A percentile compares a stretch with the other conserved stretches of the same genome.
These are phyloP conservation scores for Aspergillus wentii DNA, from an alignment of 495 filamentous ascomycete genomes.

Conservation along the genomic window DNA sequence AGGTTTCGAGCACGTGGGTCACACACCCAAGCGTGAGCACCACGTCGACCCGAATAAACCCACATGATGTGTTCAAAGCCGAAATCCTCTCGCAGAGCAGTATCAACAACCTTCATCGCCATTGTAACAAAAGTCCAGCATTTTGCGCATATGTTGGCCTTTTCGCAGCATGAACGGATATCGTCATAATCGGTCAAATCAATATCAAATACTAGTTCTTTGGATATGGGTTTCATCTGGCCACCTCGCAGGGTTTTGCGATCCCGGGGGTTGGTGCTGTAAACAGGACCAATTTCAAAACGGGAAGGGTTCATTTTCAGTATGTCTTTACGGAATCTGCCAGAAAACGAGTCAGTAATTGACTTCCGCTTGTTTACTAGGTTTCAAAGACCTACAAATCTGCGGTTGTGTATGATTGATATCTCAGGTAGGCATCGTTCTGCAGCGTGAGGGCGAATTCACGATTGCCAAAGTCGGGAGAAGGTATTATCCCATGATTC, in stretches of 20 bases:
- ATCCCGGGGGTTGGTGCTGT: conserved; percentile 87
- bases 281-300: conserved; percentile 97
- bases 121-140: conserved; percentile 98
- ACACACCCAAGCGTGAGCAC: conserved; percentile 98
- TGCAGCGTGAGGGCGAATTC: conserved; percentile 93
- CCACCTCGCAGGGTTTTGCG: conserved; percentile 70
- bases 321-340: conserved; percentile 84
- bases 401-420: conserved; percentile 80
- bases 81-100: conserved; percentile 84
- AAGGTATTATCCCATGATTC: conserved; percentile 83
- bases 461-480: conserved; percentile 82
- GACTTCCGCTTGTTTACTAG: neutral
- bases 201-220: conserved; percentile 98
- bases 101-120: conserved; percentile 90
- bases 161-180: conserved; percentile 88
- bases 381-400: conserved; percentile 59
- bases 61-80: conserved; percentile 95
- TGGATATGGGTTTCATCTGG: conserved; percentile 70
- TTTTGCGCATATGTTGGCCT: conserved; percentile 87
- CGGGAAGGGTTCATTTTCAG: conserved; percentile 80
- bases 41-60: conserved; percentile 96
- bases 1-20: conserved; percentile 78
- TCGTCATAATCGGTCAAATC: conserved; percentile 99
- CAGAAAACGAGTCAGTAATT: conserved; percentile 6
- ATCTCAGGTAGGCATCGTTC: conserved; percentile 86